These are phyloP conservation scores for Penicillium vulpinum DNA, from an alignment of 2,329 filamentous ascomycete species.

Conservation along the genomic window DNA sequence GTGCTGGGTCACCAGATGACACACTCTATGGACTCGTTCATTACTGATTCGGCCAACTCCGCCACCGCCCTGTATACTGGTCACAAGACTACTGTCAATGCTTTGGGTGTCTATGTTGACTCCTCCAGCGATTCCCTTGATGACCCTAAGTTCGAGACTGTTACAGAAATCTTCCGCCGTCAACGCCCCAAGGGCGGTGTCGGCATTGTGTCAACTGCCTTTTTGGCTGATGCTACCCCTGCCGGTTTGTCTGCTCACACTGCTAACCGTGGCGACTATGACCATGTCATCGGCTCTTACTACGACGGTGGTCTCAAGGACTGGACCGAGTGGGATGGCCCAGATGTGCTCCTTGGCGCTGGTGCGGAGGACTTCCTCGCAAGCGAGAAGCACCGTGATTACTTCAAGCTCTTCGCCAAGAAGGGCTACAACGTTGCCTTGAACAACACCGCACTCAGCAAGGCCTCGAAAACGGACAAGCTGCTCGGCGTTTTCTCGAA, in stretches of 20 bases:
- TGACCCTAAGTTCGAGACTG: slow-evolving; percentile 83
- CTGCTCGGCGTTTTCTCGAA: slow-evolving; percentile 77
- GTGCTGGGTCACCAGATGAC: slow-evolving; percentile 88
- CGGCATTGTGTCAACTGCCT: slow-evolving; percentile 75
- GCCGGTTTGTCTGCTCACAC: slow-evolving; percentile 74
- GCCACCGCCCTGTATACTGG: slow-evolving; percentile 79
- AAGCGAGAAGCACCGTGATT: slow-evolving; percentile 61
- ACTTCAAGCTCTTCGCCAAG: slow-evolving; percentile 68
- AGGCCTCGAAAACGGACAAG: slow-evolving; percentile 58
- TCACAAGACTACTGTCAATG: slow-evolving; percentile 81
- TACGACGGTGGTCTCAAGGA: slow-evolving; percentile 75
- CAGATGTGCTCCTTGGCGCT: slow-evolving; percentile 79
- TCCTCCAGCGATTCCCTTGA: slow-evolving; percentile 72
- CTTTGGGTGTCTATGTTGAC: slow-evolving; percentile 78
- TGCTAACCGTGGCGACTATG: slow-evolving; percentile 67
- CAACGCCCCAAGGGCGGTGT: slow-evolving; percentile 60
- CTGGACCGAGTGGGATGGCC: slow-evolving; percentile 72
- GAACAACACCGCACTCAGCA: slow-evolving; percentile 71
- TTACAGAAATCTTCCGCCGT: slow-evolving; percentile 69
- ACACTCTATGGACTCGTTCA: slow-evolving; percentile 80
- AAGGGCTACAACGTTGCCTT: slow-evolving; percentile 69
- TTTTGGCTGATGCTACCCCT: slow-evolving; percentile 73
- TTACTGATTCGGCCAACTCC: slow-evolving; percentile 84
- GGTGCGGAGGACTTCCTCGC: slow-evolving; percentile 79
- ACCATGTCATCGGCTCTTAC: slow-evolving; percentile 71